Base-by-base conservation (phyloP, 139 green algal genomes). In the Picochlorum sp. region DNA sequence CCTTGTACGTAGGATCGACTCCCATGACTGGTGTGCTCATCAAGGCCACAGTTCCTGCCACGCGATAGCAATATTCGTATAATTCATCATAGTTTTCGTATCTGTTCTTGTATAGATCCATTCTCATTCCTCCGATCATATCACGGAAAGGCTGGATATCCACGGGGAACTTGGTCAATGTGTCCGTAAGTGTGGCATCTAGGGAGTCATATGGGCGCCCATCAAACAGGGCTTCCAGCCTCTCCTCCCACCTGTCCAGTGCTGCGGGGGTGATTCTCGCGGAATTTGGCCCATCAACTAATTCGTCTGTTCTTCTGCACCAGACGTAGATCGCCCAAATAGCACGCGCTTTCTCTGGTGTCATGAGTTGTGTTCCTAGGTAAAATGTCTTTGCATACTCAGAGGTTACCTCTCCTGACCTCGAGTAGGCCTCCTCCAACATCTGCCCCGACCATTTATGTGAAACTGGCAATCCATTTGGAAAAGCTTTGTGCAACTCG, bases 371-470 rank as follows among this genome's bases (percentile, higher is more conserved):
- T 31, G 92, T 97, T 4, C 90, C 86, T n/a, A 99, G 77, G 73
- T 97, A 99, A 70, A 99, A 99, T 1, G 94, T 99, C 70, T 99
- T 99, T 34, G 94, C 94, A 60, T 97, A 98, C 57, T 97, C 89
- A 26, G 66, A 82, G 0, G 91, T 98, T 13, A 99, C 85, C 21
- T 85, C 69, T 23, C 80, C 87, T 50, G 91, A 98, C 16, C 66
- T 26, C 18, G 8, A 34, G 57, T 97, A 98, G 23, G 91, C 88
- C 4, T 85, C 70, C 23, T 95, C 81, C 24, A 97, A 73, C 15
- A 78, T 63, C 10, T 65, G 66, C 4, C 50, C 60, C 4, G 49
- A 65, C 66, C 74, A 82, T 14, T 50, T 68, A 21, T 65, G 59
- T 3, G 67, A 50, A 11, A 78, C 30, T 30, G 71, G 58, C 34